Base-by-base conservation (phyloP, 352 stramenopile species). In the Globisporangium nodosum region DNA sequence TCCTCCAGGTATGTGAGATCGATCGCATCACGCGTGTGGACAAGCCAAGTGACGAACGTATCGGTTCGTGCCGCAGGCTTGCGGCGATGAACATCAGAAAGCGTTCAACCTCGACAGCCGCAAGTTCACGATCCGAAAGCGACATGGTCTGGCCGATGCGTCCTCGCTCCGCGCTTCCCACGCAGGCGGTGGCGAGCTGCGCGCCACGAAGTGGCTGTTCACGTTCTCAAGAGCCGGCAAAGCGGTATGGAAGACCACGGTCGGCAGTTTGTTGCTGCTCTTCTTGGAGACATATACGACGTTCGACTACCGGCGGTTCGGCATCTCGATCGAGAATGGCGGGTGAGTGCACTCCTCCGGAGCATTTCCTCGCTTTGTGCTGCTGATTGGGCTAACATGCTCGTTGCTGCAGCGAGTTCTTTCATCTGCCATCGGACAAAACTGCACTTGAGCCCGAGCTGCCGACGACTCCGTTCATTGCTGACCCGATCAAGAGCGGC, bases 281-380 rank as follows among this genome's bases (percentile, higher is more conserved):
- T 94, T 92, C 53, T 56, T 94, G 43, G 85, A 94, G 69, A 92
- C 82, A 13, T 91, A 92, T 58, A 79, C 89, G 46, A 87, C 76
- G 11, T 92, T 94, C 57, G 85, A 94, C 52, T 94, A 90, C 67
- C 74, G 67, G n/a, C 72, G 65, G 3, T 94, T 89, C 59, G 85
- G 85, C 24, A 81, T 94, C 48, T 86, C 79, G 7, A 82, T 91
- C 45, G 69, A 78, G n/a, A 71, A 81, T 39, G 68, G 70, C 70
- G 85, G 85, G 85, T 94, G 68, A 24, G 74, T 68, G 5, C 3
- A 27, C 24, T 27, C 24, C 24, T 27, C 24, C 24, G 24, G 9
- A 16, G n/a, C 9, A 11, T 50, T 15, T 15, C 35, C 35, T 6
- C 18, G 43, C 43, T 55, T 18, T 31, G 5, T 52, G 33, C 12